Conservation (phyloP, 768 basidiomycete species). For the Leccinum subgranulosum region DNA sequence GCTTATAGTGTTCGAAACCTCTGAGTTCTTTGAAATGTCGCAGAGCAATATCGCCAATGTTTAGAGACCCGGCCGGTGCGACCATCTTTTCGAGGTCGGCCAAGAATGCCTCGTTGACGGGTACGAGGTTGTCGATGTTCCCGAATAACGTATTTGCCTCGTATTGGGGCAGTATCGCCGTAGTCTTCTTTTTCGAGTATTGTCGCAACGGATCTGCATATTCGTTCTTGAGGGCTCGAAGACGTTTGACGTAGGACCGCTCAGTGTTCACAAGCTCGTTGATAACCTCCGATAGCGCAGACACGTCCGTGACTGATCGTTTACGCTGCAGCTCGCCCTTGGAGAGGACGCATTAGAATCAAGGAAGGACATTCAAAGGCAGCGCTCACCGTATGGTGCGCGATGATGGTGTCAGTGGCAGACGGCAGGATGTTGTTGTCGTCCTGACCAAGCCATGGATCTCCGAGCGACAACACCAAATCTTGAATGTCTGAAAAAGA, state of each 20-base stretch:
- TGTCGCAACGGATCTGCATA: slow-evolving; percentile 90
- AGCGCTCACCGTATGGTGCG: slow-evolving; percentile 43
- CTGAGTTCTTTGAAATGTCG: slow-evolving; percentile 80
- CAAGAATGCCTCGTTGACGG: slow-evolving; percentile 87
- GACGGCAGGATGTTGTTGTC: slow-evolving; percentile 48
- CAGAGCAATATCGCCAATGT: slow-evolving; percentile 80
- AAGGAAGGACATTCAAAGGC: not conserved
- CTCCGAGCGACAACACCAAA: slow-evolving; percentile 73
- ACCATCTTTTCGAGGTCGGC: slow-evolving; percentile 79
- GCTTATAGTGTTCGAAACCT: slow-evolving; percentile 89
- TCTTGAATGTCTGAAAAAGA: slow-evolving; percentile 66
- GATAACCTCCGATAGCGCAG: slow-evolving; percentile 69
- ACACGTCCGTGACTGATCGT: slow-evolving; percentile 60
- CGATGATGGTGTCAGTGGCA: slow-evolving; percentile 35
- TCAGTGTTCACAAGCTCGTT: slow-evolving; percentile 90
- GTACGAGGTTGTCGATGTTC: slow-evolving; percentile 86
- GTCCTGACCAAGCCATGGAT: slow-evolving; percentile 52
- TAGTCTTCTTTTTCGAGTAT: slow-evolving; percentile 81
- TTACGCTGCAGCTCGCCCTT: slow-evolving; percentile 37
- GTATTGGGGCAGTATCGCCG: slow-evolving; percentile 83
- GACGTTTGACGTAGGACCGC: slow-evolving; percentile 79
- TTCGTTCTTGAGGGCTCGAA: slow-evolving; percentile 78
- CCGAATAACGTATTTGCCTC: slow-evolving; percentile 93
- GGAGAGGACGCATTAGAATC: slow-evolving; percentile 12
- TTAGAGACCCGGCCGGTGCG: slow-evolving; percentile 51